Conservation (phyloP, 257 asterid genomes). For the Petunia secreta region DNA sequence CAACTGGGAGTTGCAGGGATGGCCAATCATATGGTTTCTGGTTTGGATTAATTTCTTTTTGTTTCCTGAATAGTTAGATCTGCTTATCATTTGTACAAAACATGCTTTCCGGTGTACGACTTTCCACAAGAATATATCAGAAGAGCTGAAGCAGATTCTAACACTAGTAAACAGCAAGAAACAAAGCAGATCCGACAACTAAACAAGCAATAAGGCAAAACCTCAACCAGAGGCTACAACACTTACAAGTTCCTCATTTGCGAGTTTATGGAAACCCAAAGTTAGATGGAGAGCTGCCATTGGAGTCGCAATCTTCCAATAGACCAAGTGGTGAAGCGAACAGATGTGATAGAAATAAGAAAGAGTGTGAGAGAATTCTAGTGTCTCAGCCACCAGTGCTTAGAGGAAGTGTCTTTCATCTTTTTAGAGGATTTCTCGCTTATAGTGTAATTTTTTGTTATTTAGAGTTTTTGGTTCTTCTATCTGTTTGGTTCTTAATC, state of each 20-base stretch:
- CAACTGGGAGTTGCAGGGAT: not conserved
- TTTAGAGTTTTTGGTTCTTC: not conserved
- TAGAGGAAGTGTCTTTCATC: not conserved
- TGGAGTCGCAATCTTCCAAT: not conserved
- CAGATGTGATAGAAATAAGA: conserved; percentile 16
- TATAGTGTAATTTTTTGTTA: not conserved
- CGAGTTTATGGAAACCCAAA: not conserved
- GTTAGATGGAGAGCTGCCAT: not conserved
- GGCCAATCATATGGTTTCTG: not conserved
- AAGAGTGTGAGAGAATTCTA: not conserved
- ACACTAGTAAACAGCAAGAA: not conserved
- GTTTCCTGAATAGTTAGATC: conserved; percentile 7
- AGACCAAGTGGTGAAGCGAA: not conserved
- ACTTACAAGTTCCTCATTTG: not conserved
- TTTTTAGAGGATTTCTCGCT: conserved; percentile 9
- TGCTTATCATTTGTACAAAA: not conserved
- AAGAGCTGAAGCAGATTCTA: not conserved
- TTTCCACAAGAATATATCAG: not conserved
- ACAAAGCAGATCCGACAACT: not conserved
- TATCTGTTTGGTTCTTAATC: not conserved
- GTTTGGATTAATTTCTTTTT: not conserved
- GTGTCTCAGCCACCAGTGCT: not conserved
- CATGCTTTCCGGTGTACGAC: not conserved
- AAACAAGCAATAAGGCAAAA: conserved; percentile 12
- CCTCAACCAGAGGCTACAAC: conserved; percentile 2